Base-by-base conservation (phyloP, 176 grass and related monocot species). In the Secale cereale region DNA sequence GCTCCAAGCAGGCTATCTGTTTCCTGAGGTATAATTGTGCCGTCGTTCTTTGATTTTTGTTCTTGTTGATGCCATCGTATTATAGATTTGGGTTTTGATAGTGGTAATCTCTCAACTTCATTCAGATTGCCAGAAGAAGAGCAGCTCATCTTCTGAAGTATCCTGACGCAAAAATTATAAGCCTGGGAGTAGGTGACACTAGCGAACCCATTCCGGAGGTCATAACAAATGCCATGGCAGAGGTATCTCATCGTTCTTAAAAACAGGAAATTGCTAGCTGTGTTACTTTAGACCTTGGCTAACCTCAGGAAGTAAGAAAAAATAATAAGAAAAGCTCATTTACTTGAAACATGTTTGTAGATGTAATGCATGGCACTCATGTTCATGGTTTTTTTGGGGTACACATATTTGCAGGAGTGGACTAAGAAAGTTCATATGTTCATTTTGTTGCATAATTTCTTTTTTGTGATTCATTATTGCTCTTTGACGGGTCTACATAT, bases 151-250 rank as follows among this genome's bases (percentile, higher is more conserved):
- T 98, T 84, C 36, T 84, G 28, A 95, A 98, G 77, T 39, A 88
- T 59, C 97, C 97, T 50, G 93, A 95, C 83, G 97, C 88, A 48
- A 69, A 95, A 74, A 92, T 98, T 35, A 95, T 98, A 86, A 98
- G 95, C 85, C 91, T 98, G 31, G 97, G 97, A 26, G 95, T 98
- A 79, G 93, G 93, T 82, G 93, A 98, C 76, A 95, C 93, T 28
- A 96, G 91, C 0, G 93, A 98, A 83, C 97, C 93, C 50, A 95
- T 96, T 82, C 93, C 93, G 28, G 81, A 94, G 30, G 88, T 88
- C 80, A 98, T 98, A 65, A 94, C 97, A 23, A 86, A 89, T 82
- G 88, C 91, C 65, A 98, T 98, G 93, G 89, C 97, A 74, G 81
- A 87, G 87, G 97, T 96, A 78, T 11, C 13, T 86, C 59, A 26